phyloP scores from a whole-genome alignment of 2,329 filamentous ascomycete genomes.

The Ophiostoma tasmaniense region DNA sequence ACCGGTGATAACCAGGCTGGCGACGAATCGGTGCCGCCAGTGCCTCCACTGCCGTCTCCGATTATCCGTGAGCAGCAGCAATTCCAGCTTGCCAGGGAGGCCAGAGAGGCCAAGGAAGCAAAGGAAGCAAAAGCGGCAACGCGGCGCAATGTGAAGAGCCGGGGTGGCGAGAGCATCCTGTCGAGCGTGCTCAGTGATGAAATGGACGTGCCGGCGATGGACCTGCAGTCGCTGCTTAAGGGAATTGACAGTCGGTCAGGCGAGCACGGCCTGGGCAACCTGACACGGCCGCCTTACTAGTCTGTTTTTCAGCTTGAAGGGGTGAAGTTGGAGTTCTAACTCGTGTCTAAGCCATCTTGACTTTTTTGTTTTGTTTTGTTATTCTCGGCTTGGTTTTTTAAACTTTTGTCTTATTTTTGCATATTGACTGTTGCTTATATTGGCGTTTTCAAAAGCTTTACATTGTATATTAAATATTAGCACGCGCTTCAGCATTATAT shows the following conservation, averaged over 20 bases:
- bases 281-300: conserved; percentile 43
- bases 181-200: conserved; percentile 27
- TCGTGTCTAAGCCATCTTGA: neutral
- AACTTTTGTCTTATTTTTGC: neutral
- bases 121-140: conserved; percentile 19
- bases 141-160: conserved; percentile 35
- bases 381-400: neutral
- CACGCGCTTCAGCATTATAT: conserved; percentile 8
- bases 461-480: conserved; percentile 12
- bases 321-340: too few species aligned
- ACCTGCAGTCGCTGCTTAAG: conserved; percentile 41
- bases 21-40: conserved; percentile 42
- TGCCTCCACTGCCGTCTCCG: conserved; percentile 43
- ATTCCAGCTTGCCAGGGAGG: conserved; percentile 12
- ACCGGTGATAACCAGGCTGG: conserved; percentile 23
- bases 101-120: conserved; percentile 12
- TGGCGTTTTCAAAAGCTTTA: neutral
- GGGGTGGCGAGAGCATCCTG: conserved; percentile 32
- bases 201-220: conserved; percentile 32
- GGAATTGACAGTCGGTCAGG: conserved; percentile 42
- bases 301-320: too few species aligned
- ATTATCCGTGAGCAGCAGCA: conserved; percentile 22
- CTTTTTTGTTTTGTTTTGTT: neutral
- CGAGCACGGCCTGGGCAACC: conserved; percentile 38
- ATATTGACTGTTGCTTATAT: neutral